Conservation (phyloP, 495 filamentous ascomycete genomes). For the Bacidia rubella region DNA sequence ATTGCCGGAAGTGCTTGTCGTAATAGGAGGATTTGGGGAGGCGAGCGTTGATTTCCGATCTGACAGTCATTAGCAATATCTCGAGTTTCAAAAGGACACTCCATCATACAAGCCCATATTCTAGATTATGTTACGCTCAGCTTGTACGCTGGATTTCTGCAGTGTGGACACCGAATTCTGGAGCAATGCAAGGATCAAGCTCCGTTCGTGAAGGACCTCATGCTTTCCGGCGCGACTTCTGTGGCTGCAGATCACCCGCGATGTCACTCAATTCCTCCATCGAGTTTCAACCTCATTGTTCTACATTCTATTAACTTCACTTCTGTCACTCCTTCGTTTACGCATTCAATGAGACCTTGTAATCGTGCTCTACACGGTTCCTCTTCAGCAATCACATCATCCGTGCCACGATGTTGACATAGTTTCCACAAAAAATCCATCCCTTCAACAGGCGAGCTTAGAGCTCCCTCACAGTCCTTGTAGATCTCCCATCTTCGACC, state of each 20-base stretch:
- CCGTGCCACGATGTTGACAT: too few species aligned
- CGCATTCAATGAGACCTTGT: background rate
- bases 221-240: background rate
- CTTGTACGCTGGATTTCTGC: too few species aligned
- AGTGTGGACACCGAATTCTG: too few species aligned
- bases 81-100: background rate
- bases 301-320: background rate
- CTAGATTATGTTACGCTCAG: too few species aligned
- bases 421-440: background rate
- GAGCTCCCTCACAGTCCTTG: background rate
- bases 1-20: constrained; percentile 66
- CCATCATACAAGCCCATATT: background rate
- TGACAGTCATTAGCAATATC: background rate
- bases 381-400: background rate
- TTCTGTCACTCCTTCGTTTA: background rate
- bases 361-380: background rate
- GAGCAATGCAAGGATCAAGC: too few species aligned
- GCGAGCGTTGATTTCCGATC: constrained; percentile 26
- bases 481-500: background rate
- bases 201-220: background rate
- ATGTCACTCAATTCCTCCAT: background rate
- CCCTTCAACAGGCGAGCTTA: background rate
- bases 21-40: constrained; percentile 75
- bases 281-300: background rate
- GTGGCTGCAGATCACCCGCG: background rate